phyloP scores from a whole-genome alignment of 208 protist genomes.

The Acanthamoeba triangularis region DNA sequence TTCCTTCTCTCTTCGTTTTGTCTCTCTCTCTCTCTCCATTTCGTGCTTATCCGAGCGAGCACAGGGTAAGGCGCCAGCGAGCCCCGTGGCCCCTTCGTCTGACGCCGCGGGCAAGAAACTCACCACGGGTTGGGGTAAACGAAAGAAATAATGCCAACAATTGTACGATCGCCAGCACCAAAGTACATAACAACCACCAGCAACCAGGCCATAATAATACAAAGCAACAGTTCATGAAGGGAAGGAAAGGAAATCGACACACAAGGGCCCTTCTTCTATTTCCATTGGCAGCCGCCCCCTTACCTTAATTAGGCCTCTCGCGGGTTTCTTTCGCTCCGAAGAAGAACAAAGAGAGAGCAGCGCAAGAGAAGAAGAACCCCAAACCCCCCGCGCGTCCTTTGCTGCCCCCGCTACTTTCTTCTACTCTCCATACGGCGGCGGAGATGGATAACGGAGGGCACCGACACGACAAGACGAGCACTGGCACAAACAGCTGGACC shows the following conservation, averaged over 20 bases:
- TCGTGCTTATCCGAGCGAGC: background rate
- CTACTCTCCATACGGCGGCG: too few relatives aligned
- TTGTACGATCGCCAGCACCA: too few relatives aligned
- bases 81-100: background rate
- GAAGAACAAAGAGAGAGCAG: background rate
- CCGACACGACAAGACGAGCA: too few relatives aligned
- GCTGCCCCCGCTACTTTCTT: too few relatives aligned
- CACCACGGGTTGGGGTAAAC: constrained; percentile 35
- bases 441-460: too few relatives aligned
- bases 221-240: too few relatives aligned
- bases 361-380: background rate
- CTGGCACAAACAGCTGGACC: background rate
- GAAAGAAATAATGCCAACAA: background rate
- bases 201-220: background rate
- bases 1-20: background rate
- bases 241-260: too few relatives aligned
- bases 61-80: background rate
- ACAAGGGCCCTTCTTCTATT: too few relatives aligned
- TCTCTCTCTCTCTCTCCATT: background rate
- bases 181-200: background rate
- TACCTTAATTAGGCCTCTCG: background rate
- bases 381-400: too few relatives aligned
- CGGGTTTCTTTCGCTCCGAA: background rate
- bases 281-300: background rate
- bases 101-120: background rate